Evolutionary conservation across 2,329 filamentous ascomycete genomes (phyloP), one percentile per base, ranked within the genome.

Genomic region (Nectriaceae sp.): DNA sequence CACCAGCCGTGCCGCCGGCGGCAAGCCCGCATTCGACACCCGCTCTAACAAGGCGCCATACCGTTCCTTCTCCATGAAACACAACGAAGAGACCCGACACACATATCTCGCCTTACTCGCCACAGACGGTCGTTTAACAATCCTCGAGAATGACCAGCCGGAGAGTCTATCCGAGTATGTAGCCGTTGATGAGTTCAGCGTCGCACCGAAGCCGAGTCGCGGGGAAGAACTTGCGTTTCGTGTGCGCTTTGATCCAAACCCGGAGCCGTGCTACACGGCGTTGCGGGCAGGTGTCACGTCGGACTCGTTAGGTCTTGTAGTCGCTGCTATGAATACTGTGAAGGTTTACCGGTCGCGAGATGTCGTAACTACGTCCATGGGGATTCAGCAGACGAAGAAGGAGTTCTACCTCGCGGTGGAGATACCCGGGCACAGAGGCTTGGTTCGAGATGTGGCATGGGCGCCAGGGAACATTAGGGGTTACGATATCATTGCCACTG

Each of bases 391-490:
- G 74, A 84, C 72, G 72, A 83, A 65, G 75, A 88, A 89, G 52
- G 87, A 90, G 50, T 95, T 97, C 65, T 96, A 96, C 66, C 82
- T 89, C 6, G 91, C 91, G 0, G 85, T 87, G 18, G 87, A 91
- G 63, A 75, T 97, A 15, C 76, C 77, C 22, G 84, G 85, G 2
- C 89, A 96, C 60, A 78, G 82, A 6, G 85, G 86, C 1, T 77
- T 97, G 33, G 88, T 97, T 5, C 80, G 93, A 40, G 92, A 97
- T 66, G 82, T 97, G 2, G 87, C 90, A 2, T 99, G 94, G 94
- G 90, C 93, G 1, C 88, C 91, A 40, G 93, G 91, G 11, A 95
- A 91, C 56, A 90, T 95, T 61, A 78, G 92, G 33, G 93, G 93
- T 1, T 93, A 90, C 66, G 94, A 99, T 67, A 80, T 93, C 48